Conservation (phyloP, 306 rosid species). For the Lathyrus tuberosus region DNA sequence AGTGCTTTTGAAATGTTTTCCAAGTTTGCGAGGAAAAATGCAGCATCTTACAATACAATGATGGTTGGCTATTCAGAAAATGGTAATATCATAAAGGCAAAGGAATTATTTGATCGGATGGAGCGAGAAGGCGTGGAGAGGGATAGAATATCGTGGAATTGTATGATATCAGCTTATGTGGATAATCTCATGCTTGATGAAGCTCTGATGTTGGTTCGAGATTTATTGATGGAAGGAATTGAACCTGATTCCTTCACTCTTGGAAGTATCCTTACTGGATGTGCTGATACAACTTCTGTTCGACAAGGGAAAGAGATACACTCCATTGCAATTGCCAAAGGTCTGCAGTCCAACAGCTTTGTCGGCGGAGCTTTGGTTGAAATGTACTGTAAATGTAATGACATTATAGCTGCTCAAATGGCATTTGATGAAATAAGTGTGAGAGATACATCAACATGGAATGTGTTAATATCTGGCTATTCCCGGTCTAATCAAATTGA, state of each 20-base stretch:
- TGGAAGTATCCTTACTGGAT: background rate
- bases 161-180: background rate
- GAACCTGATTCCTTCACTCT: conserved; percentile 1
- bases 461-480: conserved; percentile 56
- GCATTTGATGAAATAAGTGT: conserved; percentile 53
- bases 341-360: conserved; percentile 53
- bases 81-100: conserved; percentile 51
- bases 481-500: conserved; percentile 39
- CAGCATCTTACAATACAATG: conserved; percentile 54
- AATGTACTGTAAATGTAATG: conserved; percentile 55
- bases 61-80: conserved; percentile 59
- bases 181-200: background rate
- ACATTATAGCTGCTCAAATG: conserved; percentile 47
- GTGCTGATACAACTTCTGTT: background rate
- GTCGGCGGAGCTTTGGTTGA: conserved; percentile 71
- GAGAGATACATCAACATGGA: conserved; percentile 64
- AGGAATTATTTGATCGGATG: conserved; percentile 46
- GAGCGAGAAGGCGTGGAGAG: background rate
- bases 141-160: background rate
- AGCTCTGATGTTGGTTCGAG: background rate
- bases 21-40: conserved; percentile 43
- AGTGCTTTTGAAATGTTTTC: conserved; percentile 44
- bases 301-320: conserved; percentile 7
- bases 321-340: conserved; percentile 44
- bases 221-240: background rate